A percentile compares a stretch with the other conserved stretches of the same genome.
Evolutionary conservation across 345 rosid genomes (phyloP).

Genomic region (Arabidopsis arenosa): DNA sequence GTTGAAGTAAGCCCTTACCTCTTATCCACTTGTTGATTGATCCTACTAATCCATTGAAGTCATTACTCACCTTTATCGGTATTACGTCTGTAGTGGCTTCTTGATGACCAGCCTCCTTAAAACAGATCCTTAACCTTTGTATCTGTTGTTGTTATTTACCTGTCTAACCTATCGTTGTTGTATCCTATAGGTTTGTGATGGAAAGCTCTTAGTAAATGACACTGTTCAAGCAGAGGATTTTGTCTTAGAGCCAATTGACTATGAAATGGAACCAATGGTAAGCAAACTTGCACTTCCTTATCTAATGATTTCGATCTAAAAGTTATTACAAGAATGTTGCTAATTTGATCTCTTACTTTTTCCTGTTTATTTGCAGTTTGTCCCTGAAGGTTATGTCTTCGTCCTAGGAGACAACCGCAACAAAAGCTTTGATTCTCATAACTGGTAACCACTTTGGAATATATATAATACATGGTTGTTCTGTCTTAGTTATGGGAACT

Average conservation of each 20-base stretch:
- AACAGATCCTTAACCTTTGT: neutral
- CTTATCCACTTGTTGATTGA: slow-evolving; percentile 31
- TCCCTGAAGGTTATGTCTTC: slow-evolving; percentile 85
- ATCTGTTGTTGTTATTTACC: neutral
- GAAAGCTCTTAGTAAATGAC: slow-evolving; percentile 76
- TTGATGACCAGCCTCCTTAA: slow-evolving; percentile 4
- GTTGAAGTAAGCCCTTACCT: slow-evolving; percentile 72
- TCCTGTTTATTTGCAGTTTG: slow-evolving; percentile 55
- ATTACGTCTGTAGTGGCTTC: slow-evolving; percentile 6
- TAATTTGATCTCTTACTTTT: neutral
- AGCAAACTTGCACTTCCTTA: slow-evolving; percentile 4
- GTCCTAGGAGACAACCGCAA: slow-evolving; percentile 97
- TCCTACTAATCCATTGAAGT: slow-evolving; percentile 25
- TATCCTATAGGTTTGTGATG: slow-evolving; percentile 63
- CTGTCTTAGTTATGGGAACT: slow-evolving; percentile 1
- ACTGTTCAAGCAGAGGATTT: slow-evolving; percentile 66
- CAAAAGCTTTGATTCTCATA: slow-evolving; percentile 87
- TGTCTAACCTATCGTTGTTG: slow-evolving; percentile 18
- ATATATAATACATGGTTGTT: slow-evolving; percentile 9
- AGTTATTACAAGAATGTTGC: neutral
- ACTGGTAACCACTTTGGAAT: slow-evolving; percentile 62
- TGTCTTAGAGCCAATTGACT: slow-evolving; percentile 71
- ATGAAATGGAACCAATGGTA: slow-evolving; percentile 81
- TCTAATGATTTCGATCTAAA: neutral
- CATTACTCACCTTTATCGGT: slow-evolving; percentile 21